phyloP scores from a whole-genome alignment of 306 rosid genomes.

The Casuarina equisetifolia region DNA sequence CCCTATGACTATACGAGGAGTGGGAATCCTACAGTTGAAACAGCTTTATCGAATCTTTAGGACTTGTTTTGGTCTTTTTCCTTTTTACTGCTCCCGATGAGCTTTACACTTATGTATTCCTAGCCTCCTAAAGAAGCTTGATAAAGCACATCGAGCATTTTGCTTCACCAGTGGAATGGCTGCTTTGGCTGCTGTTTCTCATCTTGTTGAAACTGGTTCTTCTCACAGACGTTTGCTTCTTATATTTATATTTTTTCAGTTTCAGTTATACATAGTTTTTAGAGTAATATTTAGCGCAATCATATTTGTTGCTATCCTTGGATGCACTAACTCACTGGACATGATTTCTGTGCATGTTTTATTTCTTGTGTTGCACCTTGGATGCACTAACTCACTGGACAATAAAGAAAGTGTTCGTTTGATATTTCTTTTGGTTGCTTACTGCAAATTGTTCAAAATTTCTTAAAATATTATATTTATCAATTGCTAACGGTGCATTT shows the following conservation, averaged over 20 bases:
- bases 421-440: constrained; percentile 3
- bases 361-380: background rate
- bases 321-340: background rate
- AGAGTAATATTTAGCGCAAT: background rate
- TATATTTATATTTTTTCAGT: constrained; percentile 5
- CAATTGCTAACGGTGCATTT: constrained; percentile 19
- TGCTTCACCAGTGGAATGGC: constrained; percentile 99
- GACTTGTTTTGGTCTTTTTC: constrained; percentile 19
- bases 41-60: constrained; percentile 7
- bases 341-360: background rate
- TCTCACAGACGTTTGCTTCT: constrained; percentile 23
- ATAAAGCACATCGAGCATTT: constrained; percentile 88
- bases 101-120: constrained; percentile 26
- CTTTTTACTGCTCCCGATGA: constrained; percentile 22
- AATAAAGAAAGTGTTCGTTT: background rate
- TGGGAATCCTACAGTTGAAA: constrained; percentile 67
- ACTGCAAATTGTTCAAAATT: constrained; percentile 15
- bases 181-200: constrained; percentile 79
- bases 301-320: background rate
- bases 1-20: constrained; percentile 91
- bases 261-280: background rate
- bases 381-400: background rate
- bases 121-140: constrained; percentile 81
- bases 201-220: constrained; percentile 73
- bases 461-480: constrained; percentile 17